Evolutionary conservation across 495 filamentous ascomycete genomes (phyloP), one percentile per base, ranked within the genome.

Genomic region (Aspergillus ostianus): DNA sequence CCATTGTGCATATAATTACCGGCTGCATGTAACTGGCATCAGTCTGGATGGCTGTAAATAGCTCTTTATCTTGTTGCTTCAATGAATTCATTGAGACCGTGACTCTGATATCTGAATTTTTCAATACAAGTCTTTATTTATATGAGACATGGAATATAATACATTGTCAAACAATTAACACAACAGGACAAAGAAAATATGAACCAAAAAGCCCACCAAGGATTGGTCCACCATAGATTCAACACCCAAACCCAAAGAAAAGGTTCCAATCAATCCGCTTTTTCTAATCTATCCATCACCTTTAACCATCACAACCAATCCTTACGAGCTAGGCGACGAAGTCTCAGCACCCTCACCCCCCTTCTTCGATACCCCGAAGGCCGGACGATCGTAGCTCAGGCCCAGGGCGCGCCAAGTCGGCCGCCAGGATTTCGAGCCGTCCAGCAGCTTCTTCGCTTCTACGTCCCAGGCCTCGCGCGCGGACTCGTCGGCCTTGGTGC

Each of bases 361-460:
- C 0, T 47, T 49, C 47, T 56, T 65, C 18, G 19, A 46, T 59
- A 56, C 51, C 55, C 66, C 57, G 55, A 74, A 47, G 53, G 62
- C 57, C 32, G 67, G n/a, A 27, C 69, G 64, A 53, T 70, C 63
- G 56, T 70, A 70, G 47, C 60, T 67, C 36, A 78, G 44, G 20
- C 77, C 77, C 55, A 80, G 20, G n/a, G 67, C 74, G 70, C 79
- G 72, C 77, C 77, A 81, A 17, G 78, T 78, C 32, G 78, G 76
- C 61, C 70, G 64, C 78, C 78, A 81, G 0, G 65, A 27, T 56
- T 70, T 65, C 60, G 67, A 66, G 12, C 74, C 67, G 48, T 73
- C 61, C 47, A 88, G 70, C 61, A 90, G 58, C 63, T 80, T 75
- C 79, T 85, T 70, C 9, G 85, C 88, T 68, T 87, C 82, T 63